Evolutionary conservation across 2,329 filamentous ascomycete genomes (phyloP).

Genomic region (Aspergillus caelatus): DNA sequence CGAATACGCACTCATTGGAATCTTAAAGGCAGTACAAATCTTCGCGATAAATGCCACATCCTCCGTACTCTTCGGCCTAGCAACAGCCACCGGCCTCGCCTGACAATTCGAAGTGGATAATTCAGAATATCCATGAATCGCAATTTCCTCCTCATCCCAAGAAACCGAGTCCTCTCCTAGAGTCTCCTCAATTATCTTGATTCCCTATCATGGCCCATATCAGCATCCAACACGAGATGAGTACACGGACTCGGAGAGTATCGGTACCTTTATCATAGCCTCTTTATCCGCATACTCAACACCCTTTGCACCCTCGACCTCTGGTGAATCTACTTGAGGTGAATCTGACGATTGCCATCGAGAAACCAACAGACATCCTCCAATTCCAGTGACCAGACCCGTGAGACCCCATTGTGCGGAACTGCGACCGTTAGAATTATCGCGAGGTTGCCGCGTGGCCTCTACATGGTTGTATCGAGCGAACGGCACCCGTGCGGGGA

Average conservation of each 20-base stretch:
- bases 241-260: too few species aligned
- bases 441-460: background rate
- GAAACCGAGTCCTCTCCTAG: background rate
- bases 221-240: background rate
- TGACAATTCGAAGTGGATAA: constrained; percentile 64
- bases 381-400: background rate
- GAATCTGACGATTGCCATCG: background rate
- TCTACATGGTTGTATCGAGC: background rate
- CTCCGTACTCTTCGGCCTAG: constrained; percentile 62
- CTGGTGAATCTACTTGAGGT: background rate
- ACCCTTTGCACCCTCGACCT: background rate
- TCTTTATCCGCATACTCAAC: background rate
- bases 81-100: constrained; percentile 58
- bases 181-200: background rate
- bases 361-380: background rate
- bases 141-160: constrained; percentile 60
- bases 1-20: constrained; percentile 63
- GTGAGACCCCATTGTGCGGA: background rate
- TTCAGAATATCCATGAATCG: constrained; percentile 66
- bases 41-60: constrained; percentile 65
- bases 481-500: background rate
- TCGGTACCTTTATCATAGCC: background rate
- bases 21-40: constrained; percentile 72
- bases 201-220: background rate
- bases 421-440: background rate